Conservation (phyloP, 805 yeast genomes). For the Teunomyces funiuensis region DNA sequence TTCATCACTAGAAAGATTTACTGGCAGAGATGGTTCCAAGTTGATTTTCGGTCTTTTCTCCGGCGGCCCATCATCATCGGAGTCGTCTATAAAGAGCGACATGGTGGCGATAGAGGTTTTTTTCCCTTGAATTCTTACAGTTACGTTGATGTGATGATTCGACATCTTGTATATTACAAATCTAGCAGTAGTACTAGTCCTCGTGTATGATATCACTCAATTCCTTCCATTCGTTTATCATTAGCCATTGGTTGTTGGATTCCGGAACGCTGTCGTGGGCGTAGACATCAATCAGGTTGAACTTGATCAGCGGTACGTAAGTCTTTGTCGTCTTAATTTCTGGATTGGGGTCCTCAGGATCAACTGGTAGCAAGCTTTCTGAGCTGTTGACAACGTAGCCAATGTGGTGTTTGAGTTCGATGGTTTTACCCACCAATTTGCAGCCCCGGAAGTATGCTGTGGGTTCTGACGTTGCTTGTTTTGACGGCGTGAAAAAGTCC, state of each 20-base stretch:
- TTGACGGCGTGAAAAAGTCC: slow-evolving; percentile 32
- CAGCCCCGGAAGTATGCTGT: slow-evolving; percentile 37
- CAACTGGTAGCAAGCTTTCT: slow-evolving; percentile 9
- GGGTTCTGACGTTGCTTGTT: slow-evolving; percentile 16
- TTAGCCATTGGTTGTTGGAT: slow-evolving; percentile 22
- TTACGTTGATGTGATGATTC: neutral
- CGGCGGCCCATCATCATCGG: neutral
- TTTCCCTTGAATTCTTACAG: neutral
- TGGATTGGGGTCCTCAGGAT: slow-evolving; percentile 10
- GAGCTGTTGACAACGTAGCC: slow-evolving; percentile 30
- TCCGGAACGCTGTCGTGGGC: slow-evolving; percentile 31
- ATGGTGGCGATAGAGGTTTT: neutral
- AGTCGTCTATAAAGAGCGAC: slow-evolving; percentile 2
- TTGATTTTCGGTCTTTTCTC: neutral
- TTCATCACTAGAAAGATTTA: neutral
- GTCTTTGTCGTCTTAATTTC: slow-evolving; percentile 20
- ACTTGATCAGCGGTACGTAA: slow-evolving; percentile 20
- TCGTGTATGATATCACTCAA: slow-evolving; percentile 26
- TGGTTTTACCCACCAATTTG: slow-evolving; percentile 26
- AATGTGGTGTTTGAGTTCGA: slow-evolving; percentile 15
- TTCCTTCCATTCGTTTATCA: slow-evolving; percentile 29
- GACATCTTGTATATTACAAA: neutral
- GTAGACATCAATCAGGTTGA: slow-evolving; percentile 19
- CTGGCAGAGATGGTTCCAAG: neutral
- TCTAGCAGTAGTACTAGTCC: neutral